These are phyloP conservation scores for Carpinus fangiana DNA, from an alignment of 306 rosid genomes.

Conservation along the genomic window DNA sequence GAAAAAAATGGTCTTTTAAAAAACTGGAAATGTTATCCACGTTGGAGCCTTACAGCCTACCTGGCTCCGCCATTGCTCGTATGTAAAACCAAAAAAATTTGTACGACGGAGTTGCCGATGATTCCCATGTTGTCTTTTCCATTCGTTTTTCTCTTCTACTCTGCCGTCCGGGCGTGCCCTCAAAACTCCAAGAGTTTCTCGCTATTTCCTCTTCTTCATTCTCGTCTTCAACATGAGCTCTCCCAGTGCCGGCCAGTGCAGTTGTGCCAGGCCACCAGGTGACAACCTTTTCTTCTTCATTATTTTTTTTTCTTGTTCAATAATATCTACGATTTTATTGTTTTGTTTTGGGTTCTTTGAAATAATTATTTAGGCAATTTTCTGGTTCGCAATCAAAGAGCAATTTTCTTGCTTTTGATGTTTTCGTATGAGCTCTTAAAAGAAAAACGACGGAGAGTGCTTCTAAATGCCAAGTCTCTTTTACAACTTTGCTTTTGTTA, in stretches of 20 bases:
- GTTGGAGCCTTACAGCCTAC: too few species aligned
- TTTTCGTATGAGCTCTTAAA: not conserved
- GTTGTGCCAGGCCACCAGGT: conserved; percentile 19
- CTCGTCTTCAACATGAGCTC: conserved; percentile 20
- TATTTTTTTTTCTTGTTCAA: too few species aligned
- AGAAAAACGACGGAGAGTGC: too few species aligned
- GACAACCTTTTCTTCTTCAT: not conserved
- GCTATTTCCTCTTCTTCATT: not conserved
- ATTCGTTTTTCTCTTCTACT: conserved; percentile 21
- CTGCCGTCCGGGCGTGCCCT: conserved; percentile 17
- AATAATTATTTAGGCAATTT: not conserved
- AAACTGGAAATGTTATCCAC: too few species aligned
- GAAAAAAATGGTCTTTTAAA: too few species aligned
- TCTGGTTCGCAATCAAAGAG: not conserved
- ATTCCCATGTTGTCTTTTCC: conserved; percentile 12
- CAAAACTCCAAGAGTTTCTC: conserved; percentile 8
- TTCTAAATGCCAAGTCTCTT: too few species aligned
- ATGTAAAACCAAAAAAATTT: not conserved
- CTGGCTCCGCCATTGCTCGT: too few species aligned
- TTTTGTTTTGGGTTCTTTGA: not conserved
- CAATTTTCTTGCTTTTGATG: not conserved
- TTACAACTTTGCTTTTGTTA: not conserved
- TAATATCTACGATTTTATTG: not conserved
- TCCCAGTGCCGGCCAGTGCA: conserved; percentile 22
- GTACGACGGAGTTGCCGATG: conserved; percentile 28